Evolutionary conservation across 2,329 filamentous ascomycete genomes (phyloP), one percentile per base, ranked within the genome.

Genomic region (Talaromyces albobiverticillius): DNA sequence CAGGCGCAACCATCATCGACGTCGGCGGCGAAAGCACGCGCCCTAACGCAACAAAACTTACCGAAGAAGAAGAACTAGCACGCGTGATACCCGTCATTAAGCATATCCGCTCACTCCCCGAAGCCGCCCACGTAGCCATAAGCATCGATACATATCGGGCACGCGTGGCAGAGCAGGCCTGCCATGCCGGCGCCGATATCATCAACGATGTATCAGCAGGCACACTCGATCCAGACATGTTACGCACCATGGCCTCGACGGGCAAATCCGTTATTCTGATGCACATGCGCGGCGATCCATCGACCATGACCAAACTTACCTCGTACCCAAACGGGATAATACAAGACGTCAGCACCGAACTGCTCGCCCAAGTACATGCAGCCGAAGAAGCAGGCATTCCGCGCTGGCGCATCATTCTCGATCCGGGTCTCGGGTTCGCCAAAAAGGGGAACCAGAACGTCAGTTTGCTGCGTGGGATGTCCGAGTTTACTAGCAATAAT

Each of bases 141-240:
- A 95, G 89, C 67, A 79, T 99, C 56, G 94, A 99, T 75, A 99
- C 94, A 3, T 99, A 95, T 74, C 89, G 90, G 29, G 88, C 93
- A 0, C 76, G 78, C 1, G 93, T 99, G 1, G 94, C 93, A 2
- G 82, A 86, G 62, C 83, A 83, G 18, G 89, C 90, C 16, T 79
- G 94, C 54, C 74, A 78, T 23, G 89, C 86, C 4, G 94, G 94
- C 48, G 93, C 92, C 6, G 87, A 96, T 68, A 88, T 99, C 59
- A 84, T 99, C 74, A 99, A 99, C 73, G 94, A 99, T 70, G 86
- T 99, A 32, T 95, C 90, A 0, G 90, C 87, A 1, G 94, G 94
- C 3, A 67, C 78, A 3, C 77, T 96, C 48, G 94, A 97, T 68
- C 75, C 82, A 0, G 79, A 81, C 0, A 97, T 99, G 91, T 82